Base-by-base conservation (phyloP, 2,329 filamentous ascomycete genomes). In the Aspergillus nomiae region DNA sequence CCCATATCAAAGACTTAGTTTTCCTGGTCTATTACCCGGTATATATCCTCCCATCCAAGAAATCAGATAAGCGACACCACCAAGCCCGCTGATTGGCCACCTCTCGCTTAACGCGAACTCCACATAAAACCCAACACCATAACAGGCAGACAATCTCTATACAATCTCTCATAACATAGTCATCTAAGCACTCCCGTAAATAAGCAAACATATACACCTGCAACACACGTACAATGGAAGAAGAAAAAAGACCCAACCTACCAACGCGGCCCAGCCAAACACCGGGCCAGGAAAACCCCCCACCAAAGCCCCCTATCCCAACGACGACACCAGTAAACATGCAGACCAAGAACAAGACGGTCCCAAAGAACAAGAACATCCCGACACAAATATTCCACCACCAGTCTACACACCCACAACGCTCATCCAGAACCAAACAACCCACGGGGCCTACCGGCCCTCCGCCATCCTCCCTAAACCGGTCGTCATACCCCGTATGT, bases 401-500 rank as follows among this genome's bases (percentile, higher is more conserved):
- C 59, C 62, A 26, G 28, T 41, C 11, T 59, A 59, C 34, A 28
- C 59, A 16, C 43, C 34, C 5, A 32, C 38, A 32, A n/a, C 32
- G 6, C 56, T 65, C 24, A 61, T 63, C 26, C 50, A 59, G 14
- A 61, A 63, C 50, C 58, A 65, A 58, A 59, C 53, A 10, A 12
- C 43, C 8, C 38, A 60, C 46, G n/a, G 34, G 38, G 34, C 28
- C 30, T 30, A 38, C n/a, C 55, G 56, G n/a, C 56, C 32, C 4
- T 60, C 61, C 10, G 9, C 41, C 34, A 51, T 63, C 34, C 57
- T 64, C 30, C 60, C 60, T 28, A 62, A 59, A 38, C 64, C 64
- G 4, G 43, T 56, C 38, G 64, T 65, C n/a, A 58, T 65, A 5
- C 64, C 64, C 24, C 64, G 64, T 65, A 61, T 3, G 63, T 28